A percentile compares a stretch with the other conserved stretches of the same genome.
Evolutionary conservation across 2,329 filamentous ascomycete species (phyloP).

Genomic region (Cylindrodendrum hubeiense): DNA sequence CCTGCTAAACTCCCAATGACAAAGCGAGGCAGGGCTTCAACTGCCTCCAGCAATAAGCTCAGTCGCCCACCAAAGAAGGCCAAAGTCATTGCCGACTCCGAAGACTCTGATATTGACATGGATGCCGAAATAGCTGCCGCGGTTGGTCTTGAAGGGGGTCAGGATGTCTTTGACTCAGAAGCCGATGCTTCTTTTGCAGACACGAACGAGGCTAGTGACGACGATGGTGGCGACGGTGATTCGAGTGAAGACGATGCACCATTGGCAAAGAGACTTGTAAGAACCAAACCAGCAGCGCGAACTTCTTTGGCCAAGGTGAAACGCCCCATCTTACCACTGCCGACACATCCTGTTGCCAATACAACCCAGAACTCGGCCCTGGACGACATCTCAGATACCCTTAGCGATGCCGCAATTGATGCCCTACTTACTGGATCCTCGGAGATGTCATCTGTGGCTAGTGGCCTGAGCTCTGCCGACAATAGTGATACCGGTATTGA

Average conservation of each 20-base stretch:
- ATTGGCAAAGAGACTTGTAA: conserved; percentile 23
- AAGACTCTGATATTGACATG: conserved; percentile 47
- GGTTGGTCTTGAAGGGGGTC: conserved; percentile 32
- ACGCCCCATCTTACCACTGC: neutral
- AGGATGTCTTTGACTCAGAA: conserved; percentile 24
- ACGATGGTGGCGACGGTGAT: conserved; percentile 26
- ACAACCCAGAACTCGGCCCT: neutral
- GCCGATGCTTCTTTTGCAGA: conserved; percentile 33
- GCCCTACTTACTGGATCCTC: conserved; percentile 4
- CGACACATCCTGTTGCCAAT: neutral
- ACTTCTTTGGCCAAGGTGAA: neutral
- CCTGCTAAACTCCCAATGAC: conserved; percentile 19
- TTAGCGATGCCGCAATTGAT: neutral
- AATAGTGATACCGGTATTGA: conserved; percentile 37
- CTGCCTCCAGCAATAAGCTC: conserved; percentile 25
- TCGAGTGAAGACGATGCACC: conserved; percentile 48
- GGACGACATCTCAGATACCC: neutral
- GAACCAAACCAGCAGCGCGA: neutral
- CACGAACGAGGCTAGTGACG: conserved; percentile 29
- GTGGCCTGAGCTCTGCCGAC: conserved; percentile 21
- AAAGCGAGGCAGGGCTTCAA: conserved; percentile 45
- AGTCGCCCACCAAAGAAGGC: conserved; percentile 47
- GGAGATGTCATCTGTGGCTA: conserved; percentile 17
- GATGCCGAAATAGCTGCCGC: conserved; percentile 48
- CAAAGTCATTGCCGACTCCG: conserved; percentile 47